Evolutionary conservation across 1,284 basidiomycete genomes (phyloP).

Genomic region (Ceratobasidium theobromae): DNA sequence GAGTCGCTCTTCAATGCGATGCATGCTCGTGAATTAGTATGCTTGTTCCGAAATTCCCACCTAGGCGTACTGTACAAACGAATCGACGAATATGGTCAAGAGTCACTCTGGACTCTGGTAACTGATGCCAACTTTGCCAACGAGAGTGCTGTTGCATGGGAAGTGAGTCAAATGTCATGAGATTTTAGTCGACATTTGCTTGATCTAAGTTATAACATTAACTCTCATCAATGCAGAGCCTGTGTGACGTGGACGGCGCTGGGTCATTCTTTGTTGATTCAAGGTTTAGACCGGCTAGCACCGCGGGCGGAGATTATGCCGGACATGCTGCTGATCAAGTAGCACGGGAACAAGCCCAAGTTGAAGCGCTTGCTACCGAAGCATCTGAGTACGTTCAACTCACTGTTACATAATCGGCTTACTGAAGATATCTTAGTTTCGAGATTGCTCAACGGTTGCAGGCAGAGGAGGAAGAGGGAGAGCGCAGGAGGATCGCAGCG

Average conservation of each 20-base stretch:
- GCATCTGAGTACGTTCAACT: conserved; percentile 53
- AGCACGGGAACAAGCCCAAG: conserved; percentile 41
- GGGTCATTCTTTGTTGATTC: conserved; percentile 75
- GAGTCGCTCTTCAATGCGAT: conserved; percentile 47
- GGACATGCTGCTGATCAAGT: conserved; percentile 68
- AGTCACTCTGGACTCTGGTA: conserved; percentile 29
- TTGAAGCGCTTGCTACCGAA: conserved; percentile 41
- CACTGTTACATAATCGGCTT: background rate
- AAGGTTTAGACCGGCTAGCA: conserved; percentile 60
- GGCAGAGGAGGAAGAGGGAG: conserved; percentile 65
- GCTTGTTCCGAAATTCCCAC: conserved; percentile 87
- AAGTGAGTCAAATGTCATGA: too few species aligned
- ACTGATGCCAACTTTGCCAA: conserved; percentile 33
- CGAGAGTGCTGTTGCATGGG: conserved; percentile 38
- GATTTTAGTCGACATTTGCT: conserved; percentile 50
- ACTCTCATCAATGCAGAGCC: conserved; percentile 82
- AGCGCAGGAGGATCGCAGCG: conserved; percentile 21
- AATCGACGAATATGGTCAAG: conserved; percentile 37
- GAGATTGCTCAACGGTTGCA: conserved; percentile 70
- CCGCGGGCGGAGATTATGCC: conserved; percentile 77
- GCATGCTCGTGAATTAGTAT: conserved; percentile 60
- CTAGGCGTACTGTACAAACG: conserved; percentile 80
- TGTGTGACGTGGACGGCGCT: conserved; percentile 83
- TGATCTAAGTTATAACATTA: background rate
- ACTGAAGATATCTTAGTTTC: conserved; percentile 46